Conservation (phyloP, 257 asterid species). For the Mentha longifolia region DNA sequence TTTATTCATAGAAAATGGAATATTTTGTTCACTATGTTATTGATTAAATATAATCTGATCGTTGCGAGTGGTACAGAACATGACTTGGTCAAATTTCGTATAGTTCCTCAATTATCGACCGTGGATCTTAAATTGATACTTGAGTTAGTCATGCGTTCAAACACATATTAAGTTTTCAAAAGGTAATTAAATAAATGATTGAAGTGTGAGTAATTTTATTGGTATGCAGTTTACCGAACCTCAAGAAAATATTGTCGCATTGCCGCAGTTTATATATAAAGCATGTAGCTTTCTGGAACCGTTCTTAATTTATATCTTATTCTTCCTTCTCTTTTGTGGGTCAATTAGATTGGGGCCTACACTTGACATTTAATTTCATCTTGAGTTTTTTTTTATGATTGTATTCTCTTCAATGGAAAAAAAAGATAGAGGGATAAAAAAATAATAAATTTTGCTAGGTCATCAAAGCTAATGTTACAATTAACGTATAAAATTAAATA, state of each 20-base stretch:
- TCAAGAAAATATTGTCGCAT: constrained; percentile 29
- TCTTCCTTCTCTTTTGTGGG: not conserved
- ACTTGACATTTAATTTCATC: not conserved
- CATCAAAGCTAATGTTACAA: too few relatives aligned
- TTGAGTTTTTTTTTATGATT: not conserved
- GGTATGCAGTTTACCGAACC: constrained; percentile 40
- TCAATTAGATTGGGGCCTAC: constrained; percentile 29
- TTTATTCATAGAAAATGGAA: too few relatives aligned
- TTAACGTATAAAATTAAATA: too few relatives aligned
- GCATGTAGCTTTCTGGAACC: constrained; percentile 20
- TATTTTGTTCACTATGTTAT: too few relatives aligned
- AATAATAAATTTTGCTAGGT: too few relatives aligned
- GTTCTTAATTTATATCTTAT: not conserved
- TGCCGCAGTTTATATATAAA: constrained; percentile 4
- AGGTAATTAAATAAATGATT: not conserved
- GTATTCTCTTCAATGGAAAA: too few relatives aligned
- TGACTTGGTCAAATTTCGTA: constrained; percentile 14
- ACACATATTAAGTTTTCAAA: constrained; percentile 20
- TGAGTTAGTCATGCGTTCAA: constrained; percentile 2
- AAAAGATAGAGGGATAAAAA: too few relatives aligned
- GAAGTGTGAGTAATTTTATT: constrained; percentile 22
- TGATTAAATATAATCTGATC: too few relatives aligned
- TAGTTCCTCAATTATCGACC: not conserved
- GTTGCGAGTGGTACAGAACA: too few relatives aligned
- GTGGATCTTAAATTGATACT: too few relatives aligned